Conservation (phyloP, 1,139 yeast species). For the Lodderomyces metapsilosis region DNA sequence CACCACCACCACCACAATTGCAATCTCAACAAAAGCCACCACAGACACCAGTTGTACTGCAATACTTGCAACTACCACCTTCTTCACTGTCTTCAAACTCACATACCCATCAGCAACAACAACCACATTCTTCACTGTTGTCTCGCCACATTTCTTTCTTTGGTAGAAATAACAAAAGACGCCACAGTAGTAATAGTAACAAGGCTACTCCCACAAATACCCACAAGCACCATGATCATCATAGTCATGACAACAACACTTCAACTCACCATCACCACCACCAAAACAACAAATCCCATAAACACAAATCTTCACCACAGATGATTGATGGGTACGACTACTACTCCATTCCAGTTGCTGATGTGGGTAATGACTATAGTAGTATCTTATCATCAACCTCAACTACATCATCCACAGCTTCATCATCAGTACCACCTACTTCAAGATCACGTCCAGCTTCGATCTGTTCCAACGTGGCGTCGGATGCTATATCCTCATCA, state of each 20-base stretch:
- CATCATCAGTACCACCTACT: background rate
- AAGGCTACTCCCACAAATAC: background rate
- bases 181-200: background rate
- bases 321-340: conserved; percentile 1
- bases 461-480: background rate
- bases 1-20: background rate
- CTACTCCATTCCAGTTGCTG: conserved; percentile 1
- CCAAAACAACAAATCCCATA: background rate
- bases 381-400: background rate
- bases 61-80: background rate
- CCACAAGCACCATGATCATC: background rate
- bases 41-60: conserved; percentile 1
- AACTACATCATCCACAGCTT: background rate
- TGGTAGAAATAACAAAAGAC: background rate
- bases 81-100: conserved; percentile 1
- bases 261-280: background rate
- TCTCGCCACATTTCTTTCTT: background rate
- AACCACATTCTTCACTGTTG: too few species aligned
- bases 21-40: background rate
- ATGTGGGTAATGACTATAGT: background rate
- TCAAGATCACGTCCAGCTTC: conserved; percentile 5
- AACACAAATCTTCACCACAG: background rate
- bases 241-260: background rate
- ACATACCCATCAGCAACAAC: background rate
- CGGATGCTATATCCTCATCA: background rate